Percentiles rank a stretch among this genome's conserved stretches.
These are phyloP conservation scores for Amaranthus palmeri DNA, from an alignment of 148 eudicot species.

Conservation along the genomic window DNA sequence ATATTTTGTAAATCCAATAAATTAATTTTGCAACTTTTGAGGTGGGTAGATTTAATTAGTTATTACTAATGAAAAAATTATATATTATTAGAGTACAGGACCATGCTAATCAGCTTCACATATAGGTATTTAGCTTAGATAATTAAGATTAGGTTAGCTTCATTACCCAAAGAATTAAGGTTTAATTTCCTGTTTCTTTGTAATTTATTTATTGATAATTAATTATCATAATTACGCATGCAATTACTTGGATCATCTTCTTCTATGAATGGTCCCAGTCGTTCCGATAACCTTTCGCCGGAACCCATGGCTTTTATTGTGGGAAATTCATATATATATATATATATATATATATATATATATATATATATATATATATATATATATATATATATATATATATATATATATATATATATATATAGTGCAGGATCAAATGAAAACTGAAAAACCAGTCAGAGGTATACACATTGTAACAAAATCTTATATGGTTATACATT, in stretches of 20 bases:
- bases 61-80: too few species aligned
- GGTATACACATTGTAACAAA: too few species aligned
- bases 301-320: slow-evolving; percentile 13
- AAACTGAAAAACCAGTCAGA: too few species aligned
- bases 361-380: too few species aligned
- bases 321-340: not conserved
- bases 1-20: not conserved
- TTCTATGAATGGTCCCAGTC: slow-evolving; percentile 2
- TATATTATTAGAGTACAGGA: slow-evolving; percentile 25
- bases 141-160: slow-evolving; percentile 3
- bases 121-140: not conserved
- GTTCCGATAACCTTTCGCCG: slow-evolving; percentile 4
- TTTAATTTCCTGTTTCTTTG: not conserved
- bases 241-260: slow-evolving; percentile 12
- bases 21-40: slow-evolving; percentile 39
- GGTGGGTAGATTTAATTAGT: slow-evolving; percentile 22
- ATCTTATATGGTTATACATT: too few species aligned
- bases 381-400: too few species aligned
- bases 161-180: not conserved
- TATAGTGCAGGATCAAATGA: too few species aligned
- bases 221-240: slow-evolving; percentile 27
- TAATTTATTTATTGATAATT: not conserved
- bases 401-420: too few species aligned
- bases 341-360: too few species aligned
- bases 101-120: slow-evolving; percentile 33